These are phyloP conservation scores for Taphrina communis DNA, from an alignment of 1,139 yeast genomes.

Conservation along the genomic window DNA sequence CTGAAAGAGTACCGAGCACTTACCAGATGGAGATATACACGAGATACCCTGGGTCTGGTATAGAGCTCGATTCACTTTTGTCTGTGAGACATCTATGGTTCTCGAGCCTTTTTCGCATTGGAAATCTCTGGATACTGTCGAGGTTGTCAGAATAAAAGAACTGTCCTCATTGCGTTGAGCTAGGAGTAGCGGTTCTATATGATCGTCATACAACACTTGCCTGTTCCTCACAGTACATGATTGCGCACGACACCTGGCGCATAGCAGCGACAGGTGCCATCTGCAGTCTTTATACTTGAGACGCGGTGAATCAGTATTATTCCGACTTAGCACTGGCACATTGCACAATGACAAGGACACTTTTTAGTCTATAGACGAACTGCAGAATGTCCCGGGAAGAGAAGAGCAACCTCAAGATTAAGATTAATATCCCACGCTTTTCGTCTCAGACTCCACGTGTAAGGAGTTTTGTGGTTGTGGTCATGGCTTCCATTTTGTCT, in stretches of 20 bases:
- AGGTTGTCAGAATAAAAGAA: constrained; percentile 26
- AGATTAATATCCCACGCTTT: background rate
- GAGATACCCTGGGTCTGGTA: background rate
- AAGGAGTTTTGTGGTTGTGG: background rate
- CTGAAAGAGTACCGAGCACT: background rate
- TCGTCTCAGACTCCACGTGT: background rate
- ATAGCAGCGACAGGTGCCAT: no score
- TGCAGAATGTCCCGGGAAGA: no score
- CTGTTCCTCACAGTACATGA: no score
- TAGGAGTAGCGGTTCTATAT: constrained; percentile 38
- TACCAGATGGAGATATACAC: background rate
- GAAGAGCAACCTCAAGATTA: background rate
- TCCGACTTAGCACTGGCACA: background rate
- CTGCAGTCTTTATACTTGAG: background rate
- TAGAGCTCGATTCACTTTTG: background rate
- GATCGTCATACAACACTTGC: constrained; percentile 17
- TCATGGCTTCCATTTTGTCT: background rate
- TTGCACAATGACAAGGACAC: background rate
- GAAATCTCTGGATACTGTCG: no score
- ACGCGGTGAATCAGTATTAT: background rate
- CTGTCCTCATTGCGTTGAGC: constrained; percentile 30
- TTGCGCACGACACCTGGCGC: no score
- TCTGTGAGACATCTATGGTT: no score
- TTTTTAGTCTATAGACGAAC: no score
- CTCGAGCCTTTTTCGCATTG: no score